A percentile compares a stretch with the other conserved stretches of the same genome.
phyloP scores from a whole-genome alignment of 2,329 filamentous ascomycete genomes.

The Thielaviopsis musarum region DNA sequence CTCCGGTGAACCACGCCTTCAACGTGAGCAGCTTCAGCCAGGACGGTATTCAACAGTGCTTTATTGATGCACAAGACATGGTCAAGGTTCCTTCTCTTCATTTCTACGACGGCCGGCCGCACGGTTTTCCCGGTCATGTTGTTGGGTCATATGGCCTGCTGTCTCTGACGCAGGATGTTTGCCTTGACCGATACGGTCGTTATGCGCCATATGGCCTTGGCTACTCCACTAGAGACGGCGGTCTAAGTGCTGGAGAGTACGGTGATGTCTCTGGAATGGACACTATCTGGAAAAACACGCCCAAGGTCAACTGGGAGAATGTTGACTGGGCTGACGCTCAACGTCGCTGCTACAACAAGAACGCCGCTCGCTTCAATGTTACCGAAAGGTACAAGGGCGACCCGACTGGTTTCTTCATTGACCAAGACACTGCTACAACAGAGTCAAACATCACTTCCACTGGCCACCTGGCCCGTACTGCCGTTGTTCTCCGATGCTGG shows the following conservation, averaged over 20 bases:
- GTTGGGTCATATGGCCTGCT: constrained; percentile 78
- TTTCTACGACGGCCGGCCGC: constrained; percentile 60
- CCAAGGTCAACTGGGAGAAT: constrained; percentile 59
- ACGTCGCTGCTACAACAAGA: constrained; percentile 53
- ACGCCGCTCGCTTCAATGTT: constrained; percentile 48
- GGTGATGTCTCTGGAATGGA: constrained; percentile 71
- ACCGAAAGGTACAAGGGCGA: constrained; percentile 19
- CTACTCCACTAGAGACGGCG: constrained; percentile 63
- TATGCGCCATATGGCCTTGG: constrained; percentile 81
- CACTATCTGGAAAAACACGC: constrained; percentile 53
- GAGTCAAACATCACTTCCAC: constrained; percentile 12
- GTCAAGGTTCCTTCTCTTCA: constrained; percentile 52
- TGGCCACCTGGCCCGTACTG: constrained; percentile 40
- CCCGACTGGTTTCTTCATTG: constrained; percentile 35
- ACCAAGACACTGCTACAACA: constrained; percentile 18
- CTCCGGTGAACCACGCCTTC: constrained; percentile 13
- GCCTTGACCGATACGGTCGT: constrained; percentile 81
- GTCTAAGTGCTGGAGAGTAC: constrained; percentile 69
- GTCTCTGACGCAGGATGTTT: constrained; percentile 66
- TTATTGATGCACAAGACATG: constrained; percentile 50
- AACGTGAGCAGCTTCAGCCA: constrained; percentile 36
- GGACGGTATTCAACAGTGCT: constrained; percentile 60
- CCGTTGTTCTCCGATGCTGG: constrained; percentile 70
- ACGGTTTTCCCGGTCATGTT: constrained; percentile 69
- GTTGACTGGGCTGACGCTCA: constrained; percentile 70